These are phyloP conservation scores for Zoysia matrella DNA, from an alignment of 202 grass and related monocot species.

Conservation along the genomic window DNA sequence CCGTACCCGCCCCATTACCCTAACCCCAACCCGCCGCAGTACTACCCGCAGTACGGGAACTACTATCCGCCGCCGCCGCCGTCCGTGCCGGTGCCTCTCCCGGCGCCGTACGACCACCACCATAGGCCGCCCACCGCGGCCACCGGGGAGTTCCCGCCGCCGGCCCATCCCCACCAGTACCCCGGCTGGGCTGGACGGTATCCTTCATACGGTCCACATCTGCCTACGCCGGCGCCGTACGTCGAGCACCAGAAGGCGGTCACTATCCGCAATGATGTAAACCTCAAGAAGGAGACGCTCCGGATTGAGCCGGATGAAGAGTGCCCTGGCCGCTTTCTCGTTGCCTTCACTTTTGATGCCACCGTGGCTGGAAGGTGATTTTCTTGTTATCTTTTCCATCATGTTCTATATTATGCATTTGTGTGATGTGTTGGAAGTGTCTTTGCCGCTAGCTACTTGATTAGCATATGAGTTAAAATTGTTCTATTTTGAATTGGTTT, in stretches of 20 bases:
- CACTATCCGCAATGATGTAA: constrained; percentile 94
- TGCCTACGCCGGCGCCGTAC: constrained; percentile 65
- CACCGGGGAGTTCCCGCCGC: constrained; percentile 44
- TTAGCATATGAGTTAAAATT: background rate
- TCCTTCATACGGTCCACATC: constrained; percentile 51
- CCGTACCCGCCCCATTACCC: constrained; percentile 85
- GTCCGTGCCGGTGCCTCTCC: constrained; percentile 59
- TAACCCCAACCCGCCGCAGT: constrained; percentile 78
- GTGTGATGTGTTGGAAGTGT: background rate
- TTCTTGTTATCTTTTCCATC: background rate
- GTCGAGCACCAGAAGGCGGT: constrained; percentile 96
- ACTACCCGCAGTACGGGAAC: constrained; percentile 65
- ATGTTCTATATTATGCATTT: constrained; percentile 21
- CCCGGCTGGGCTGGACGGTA: constrained; percentile 56
- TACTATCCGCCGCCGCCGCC: constrained; percentile 51
- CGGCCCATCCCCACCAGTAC: constrained; percentile 49
- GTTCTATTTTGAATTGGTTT: constrained; percentile 11
- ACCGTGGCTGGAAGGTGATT: constrained; percentile 78
- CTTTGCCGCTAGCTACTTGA: background rate
- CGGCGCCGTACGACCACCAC: constrained; percentile 76
- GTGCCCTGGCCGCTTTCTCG: constrained; percentile 62
- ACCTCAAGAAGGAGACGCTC: constrained; percentile 95
- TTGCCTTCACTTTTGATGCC: constrained; percentile 90
- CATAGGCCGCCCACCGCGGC: constrained; percentile 50
- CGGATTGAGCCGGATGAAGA: constrained; percentile 76